These are phyloP conservation scores for Citrus sinensis DNA, from an alignment of 345 rosid species.

Conservation along the genomic window DNA sequence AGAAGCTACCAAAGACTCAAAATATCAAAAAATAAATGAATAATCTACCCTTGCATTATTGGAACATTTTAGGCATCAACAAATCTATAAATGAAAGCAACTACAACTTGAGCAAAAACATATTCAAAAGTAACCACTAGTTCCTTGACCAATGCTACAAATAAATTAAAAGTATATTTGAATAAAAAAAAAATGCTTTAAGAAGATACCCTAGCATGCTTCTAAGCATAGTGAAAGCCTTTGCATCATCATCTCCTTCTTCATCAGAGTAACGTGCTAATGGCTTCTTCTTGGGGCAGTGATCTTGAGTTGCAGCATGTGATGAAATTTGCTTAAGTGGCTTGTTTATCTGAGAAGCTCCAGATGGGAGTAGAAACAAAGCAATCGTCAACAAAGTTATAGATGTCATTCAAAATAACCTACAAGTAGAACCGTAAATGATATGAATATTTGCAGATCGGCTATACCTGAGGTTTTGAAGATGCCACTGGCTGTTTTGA, in stretches of 20 bases:
- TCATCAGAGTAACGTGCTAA: slow-evolving; percentile 31
- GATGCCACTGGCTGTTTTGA: slow-evolving; percentile 40
- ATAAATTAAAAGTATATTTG: not conserved
- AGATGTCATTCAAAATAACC: not conserved
- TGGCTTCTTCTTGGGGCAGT: slow-evolving; percentile 55
- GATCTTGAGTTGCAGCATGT: slow-evolving; percentile 29
- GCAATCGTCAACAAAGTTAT: not conserved
- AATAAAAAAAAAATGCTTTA: not conserved
- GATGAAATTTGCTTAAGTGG: slow-evolving; percentile 44
- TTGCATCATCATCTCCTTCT: slow-evolving; percentile 34
- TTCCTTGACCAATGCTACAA: not conserved
- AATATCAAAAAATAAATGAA: too few relatives aligned
- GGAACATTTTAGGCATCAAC: not conserved
- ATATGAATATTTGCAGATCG: not conserved
- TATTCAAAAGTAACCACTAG: not conserved
- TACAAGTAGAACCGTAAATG: not conserved
- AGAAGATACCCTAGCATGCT: slow-evolving; percentile 46
- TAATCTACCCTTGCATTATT: not conserved
- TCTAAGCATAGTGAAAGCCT: slow-evolving; percentile 52
- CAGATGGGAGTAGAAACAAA: not conserved
- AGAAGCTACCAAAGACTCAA: not conserved
- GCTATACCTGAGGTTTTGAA: slow-evolving; percentile 49
- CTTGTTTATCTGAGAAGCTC: slow-evolving; percentile 39
- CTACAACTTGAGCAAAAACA: not conserved
- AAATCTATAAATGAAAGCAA: not conserved